Conservation (phyloP, 805 yeast species). For the Hanseniaspora occidentalis region DNA sequence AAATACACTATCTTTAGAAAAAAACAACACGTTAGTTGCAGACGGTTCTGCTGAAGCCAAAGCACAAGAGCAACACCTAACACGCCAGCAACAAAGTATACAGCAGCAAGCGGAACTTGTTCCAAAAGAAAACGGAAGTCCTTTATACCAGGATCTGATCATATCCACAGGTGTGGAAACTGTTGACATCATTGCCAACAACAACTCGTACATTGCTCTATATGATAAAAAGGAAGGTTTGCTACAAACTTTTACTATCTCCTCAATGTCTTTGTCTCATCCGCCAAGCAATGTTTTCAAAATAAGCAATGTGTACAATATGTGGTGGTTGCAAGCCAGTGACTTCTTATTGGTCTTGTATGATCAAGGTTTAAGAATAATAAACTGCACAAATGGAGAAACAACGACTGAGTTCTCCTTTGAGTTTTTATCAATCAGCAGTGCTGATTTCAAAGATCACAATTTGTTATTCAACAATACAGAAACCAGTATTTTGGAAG, state of each 20-base stretch:
- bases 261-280: slow-evolving; percentile 6
- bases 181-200: neutral
- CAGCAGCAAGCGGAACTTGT: too few species aligned
- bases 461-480: neutral
- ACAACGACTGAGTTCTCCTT: neutral
- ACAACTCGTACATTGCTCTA: neutral
- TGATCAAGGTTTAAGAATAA: neutral
- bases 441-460: neutral
- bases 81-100: neutral
- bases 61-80: neutral
- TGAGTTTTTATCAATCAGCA: neutral
- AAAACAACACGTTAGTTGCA: neutral
- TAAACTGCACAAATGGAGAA: neutral
- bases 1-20: neutral
- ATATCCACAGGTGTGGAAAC: neutral
- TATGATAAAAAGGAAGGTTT: slow-evolving; percentile 4
- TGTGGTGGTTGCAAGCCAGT: neutral
- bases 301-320: neutral
- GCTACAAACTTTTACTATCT: slow-evolving; percentile 7
- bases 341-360: neutral
- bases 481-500: neutral
- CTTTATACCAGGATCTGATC: neutral
- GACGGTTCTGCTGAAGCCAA: neutral
- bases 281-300: neutral
- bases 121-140: too few species aligned